These are phyloP conservation scores for Neofusicoccum kwambonambiense DNA, from an alignment of 2,329 filamentous ascomycete genomes.

Conservation along the genomic window DNA sequence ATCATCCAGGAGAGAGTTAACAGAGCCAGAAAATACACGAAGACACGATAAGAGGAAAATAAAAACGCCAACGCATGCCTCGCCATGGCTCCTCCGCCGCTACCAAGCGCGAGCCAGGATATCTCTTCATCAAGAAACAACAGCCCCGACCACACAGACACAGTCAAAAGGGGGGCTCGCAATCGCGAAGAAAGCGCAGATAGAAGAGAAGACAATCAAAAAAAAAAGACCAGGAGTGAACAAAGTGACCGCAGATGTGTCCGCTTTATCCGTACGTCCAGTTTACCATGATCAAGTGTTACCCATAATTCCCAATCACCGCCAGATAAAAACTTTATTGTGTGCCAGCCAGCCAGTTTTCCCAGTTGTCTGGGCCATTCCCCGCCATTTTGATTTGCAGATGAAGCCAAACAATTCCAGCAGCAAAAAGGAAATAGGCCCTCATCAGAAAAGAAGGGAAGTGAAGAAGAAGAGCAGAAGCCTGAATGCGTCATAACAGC, in stretches of 20 bases:
- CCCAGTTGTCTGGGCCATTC: not conserved
- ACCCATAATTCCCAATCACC: constrained; percentile 3
- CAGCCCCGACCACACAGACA: not conserved
- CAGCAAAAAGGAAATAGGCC: not conserved
- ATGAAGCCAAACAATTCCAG: constrained; percentile 3
- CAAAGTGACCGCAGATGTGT: not conserved
- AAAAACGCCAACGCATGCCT: constrained; percentile 17
- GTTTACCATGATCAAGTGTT: not conserved
- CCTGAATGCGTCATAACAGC: constrained; percentile 1
- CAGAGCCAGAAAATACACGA: not conserved
- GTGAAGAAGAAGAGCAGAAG: not conserved
- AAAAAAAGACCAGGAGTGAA: not conserved
- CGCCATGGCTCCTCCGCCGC: constrained; percentile 11
- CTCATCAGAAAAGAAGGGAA: not conserved
- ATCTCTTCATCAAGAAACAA: constrained; percentile 18
- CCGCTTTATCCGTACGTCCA: not conserved
- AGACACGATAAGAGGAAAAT: not conserved
- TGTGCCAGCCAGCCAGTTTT: constrained; percentile 7
- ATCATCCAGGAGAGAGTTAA: not conserved
- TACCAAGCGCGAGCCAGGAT: constrained; percentile 18
- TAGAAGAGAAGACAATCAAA: not conserved
- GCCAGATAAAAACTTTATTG: constrained; percentile 9
- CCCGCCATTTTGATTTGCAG: not conserved
- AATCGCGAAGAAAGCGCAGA: not conserved
- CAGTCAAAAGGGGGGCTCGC: constrained; percentile 1